Evolutionary conservation across 1,139 yeast genomes (phyloP), one percentile per base, ranked within the genome.

Genomic region (Pichia sp.): DNA sequence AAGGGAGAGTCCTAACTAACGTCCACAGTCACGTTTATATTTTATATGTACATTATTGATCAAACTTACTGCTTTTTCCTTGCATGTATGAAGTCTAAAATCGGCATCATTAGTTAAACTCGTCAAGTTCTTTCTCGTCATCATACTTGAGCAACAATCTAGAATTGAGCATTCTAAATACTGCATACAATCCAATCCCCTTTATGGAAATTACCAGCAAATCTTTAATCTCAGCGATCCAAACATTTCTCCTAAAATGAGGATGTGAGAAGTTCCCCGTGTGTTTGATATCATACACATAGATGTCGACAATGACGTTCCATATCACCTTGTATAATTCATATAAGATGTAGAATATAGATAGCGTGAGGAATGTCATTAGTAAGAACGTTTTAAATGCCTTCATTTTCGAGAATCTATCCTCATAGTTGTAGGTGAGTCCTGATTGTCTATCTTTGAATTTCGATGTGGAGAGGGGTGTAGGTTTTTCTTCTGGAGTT

Each of bases 81-180:
- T n/a, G n/a, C n/a, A n/a, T n/a, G n/a, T n/a, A n/a, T n/a, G n/a
- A n/a, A n/a, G n/a, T n/a, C n/a, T n/a, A n/a, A n/a, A n/a, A n/a
- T n/a, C n/a, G n/a, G n/a, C n/a, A n/a, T n/a, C n/a, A 23, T 33
- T 31, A 54, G 15, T 47, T 37, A 35, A 48, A 55, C 22, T 52
- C 49, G 15, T 53, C 44, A 22, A 52, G 35, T 17, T 55, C 59
- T 2, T 46, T 47, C 15, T 39, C 43, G 33, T 53, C 57, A 15
- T 44, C 38, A 21, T 45, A 41, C 5, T 36, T 35, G 12, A 52
- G 38, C 12, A 55, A 40, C 10, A 54, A 31, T 23, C 37, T 36
- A 5, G 34, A 27, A 34, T 55, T 51, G 20, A 54, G 33, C 23
- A 30, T 44, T 23, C 39, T 42, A 19, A 50, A 38, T 4, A 42